These are phyloP conservation scores for Polyporus tsugae DNA, from an alignment of 1,284 basidiomycete species.

Conservation along the genomic window DNA sequence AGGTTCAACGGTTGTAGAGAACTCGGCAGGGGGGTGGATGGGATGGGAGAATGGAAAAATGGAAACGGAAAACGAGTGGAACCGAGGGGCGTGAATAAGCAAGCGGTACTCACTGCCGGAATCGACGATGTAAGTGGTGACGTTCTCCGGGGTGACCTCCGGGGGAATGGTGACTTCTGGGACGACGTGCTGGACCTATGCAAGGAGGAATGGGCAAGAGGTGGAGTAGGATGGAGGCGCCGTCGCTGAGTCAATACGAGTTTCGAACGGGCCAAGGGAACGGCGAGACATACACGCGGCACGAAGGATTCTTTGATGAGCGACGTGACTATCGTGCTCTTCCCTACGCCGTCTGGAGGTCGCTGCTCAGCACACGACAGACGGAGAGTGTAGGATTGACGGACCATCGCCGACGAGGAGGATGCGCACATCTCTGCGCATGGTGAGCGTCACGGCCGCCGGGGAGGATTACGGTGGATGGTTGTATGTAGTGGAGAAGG, in stretches of 20 bases:
- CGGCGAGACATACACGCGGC: constrained; percentile 69
- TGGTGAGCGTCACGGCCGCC: constrained; percentile 42
- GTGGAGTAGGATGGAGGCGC: constrained; percentile 1
- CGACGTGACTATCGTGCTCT: constrained; percentile 94
- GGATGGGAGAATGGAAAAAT: neutral
- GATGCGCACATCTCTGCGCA: constrained; percentile 92
- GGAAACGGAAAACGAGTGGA: neutral
- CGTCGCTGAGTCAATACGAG: neutral
- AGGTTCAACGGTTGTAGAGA: neutral
- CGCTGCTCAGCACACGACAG: constrained; percentile 9
- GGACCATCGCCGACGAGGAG: constrained; percentile 93
- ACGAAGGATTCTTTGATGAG: constrained; percentile 96
- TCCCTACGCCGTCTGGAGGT: constrained; percentile 86
- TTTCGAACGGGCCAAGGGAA: constrained; percentile 17
- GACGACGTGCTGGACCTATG: constrained; percentile 88
- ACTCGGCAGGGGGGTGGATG: neutral
- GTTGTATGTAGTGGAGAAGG: constrained; percentile 1
- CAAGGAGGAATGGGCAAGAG: neutral
- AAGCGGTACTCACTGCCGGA: constrained; percentile 77
- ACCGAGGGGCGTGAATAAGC: neutral
- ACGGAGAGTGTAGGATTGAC: constrained; percentile 33
- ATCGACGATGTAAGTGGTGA: constrained; percentile 95
- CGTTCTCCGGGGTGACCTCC: constrained; percentile 94
- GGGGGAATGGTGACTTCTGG: constrained; percentile 97
- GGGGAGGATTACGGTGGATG: constrained; percentile 16